Evolutionary conservation across 169 alveolate genomes (phyloP), one percentile per base, ranked within the genome.

Genomic region (Cryptosporidium parvum): DNA sequence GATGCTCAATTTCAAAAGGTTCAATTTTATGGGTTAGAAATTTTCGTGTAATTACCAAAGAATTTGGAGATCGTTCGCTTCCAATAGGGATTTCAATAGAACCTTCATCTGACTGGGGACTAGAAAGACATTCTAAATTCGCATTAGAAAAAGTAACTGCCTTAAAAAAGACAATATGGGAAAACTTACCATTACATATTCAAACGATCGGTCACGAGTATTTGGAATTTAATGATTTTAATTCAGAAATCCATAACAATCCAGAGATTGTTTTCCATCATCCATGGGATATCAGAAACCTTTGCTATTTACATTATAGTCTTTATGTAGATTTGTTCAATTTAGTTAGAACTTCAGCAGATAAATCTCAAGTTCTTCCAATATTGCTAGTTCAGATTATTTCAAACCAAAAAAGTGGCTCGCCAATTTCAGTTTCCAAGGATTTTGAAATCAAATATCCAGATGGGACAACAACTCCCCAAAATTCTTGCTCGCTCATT

Each of bases 311-410:
- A 12, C 89, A 80, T 26, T 80, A 61, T 37, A 65, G 75, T 37
- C 75, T 80, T 10, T 80, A 80, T 80, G 89, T 80, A 3, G 89
- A 80, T 31, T n/a, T 80, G n/a, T 61, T 65, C n/a, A 80, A 80
- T 62, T 61, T 80, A 16, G 26, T 80, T 65, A 69, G 73, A 14
- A 9, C 35, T 29, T 61, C 21, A n/a, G 6, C 31, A 23, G 48
- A 59, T 2, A 52, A n/a, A 29, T 61, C 26, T 37, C 69, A 80
- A 62, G 45, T 61, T 6, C 53, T 80, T 1, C 75, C 89, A 42
- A 33, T 80, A 18, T 29, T 39, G 18, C n/a, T 80, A 31, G 42
- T 80, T 44, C 80, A 61, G 26, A 65, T 65, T 8, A 12, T 80
- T 10, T 56, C 86, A 31, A 61, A 61, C 48, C 10, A 9, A 4